Evolutionary conservation across 1,139 yeast genomes (phyloP).

Genomic region (Williopsis jadinii): DNA sequence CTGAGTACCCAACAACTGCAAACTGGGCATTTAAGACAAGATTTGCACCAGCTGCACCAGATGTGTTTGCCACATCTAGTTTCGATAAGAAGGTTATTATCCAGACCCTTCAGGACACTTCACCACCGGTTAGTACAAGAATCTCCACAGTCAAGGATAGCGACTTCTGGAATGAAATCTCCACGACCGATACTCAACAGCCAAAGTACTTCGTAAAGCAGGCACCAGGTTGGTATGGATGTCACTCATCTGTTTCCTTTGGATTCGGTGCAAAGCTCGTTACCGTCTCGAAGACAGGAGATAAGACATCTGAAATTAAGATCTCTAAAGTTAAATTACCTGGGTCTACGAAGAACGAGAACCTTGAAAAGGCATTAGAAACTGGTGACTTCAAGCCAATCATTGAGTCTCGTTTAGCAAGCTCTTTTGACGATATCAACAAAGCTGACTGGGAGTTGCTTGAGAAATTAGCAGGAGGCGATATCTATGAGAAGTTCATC

Average conservation of each 20-base stretch:
- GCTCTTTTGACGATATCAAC: constrained; percentile 37
- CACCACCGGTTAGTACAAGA: constrained; percentile 44
- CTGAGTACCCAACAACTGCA: constrained; percentile 85
- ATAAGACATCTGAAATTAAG: constrained; percentile 38
- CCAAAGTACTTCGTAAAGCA: constrained; percentile 60
- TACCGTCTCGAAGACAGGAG: constrained; percentile 38
- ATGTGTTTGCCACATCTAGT: constrained; percentile 87
- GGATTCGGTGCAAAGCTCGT: constrained; percentile 94
- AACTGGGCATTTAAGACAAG: constrained; percentile 90
- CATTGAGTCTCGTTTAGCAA: constrained; percentile 43
- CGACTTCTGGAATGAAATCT: constrained; percentile 83
- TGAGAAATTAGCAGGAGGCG: constrained; percentile 45
- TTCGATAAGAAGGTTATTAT: constrained; percentile 81
- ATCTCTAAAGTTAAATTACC: constrained; percentile 42
- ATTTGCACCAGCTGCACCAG: constrained; percentile 87
- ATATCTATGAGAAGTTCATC: constrained; percentile 28
- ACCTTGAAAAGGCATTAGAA: constrained; percentile 52
- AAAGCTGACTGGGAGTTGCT: constrained; percentile 76
- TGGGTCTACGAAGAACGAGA: constrained; percentile 33
- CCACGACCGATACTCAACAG: constrained; percentile 69
- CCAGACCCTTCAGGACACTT: constrained; percentile 78
- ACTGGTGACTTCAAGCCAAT: constrained; percentile 46
- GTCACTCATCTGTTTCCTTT: constrained; percentile 72
- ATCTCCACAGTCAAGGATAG: constrained; percentile 47
- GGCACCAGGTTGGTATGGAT: constrained; percentile 85